Evolutionary conservation across 1,139 yeast species (phyloP), one percentile per base, ranked within the genome.

Genomic region (Suhomyces guaymorum): DNA sequence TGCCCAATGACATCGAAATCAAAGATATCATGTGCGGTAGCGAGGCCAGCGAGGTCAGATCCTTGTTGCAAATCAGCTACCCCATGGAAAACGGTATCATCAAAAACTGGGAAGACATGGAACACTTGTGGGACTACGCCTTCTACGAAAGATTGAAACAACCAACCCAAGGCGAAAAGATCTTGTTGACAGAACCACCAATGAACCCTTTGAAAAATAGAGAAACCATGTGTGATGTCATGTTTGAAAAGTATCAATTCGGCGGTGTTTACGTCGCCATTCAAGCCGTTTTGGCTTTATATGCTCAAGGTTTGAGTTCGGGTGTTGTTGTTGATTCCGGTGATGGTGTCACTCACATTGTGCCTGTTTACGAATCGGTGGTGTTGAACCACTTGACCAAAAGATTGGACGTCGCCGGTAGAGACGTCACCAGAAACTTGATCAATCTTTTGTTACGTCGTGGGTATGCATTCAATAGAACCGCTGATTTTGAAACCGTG

Each of bases 1-100:
- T 70, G 15, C 75, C 75, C 4, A 75, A 77, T 26, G 79, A 81
- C 57, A 68, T 83, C 19, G 88, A 82, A 54, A 78, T 80, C 49
- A 86, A 84, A 57, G 98, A 92, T 58, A 87, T 94, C 52, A 92
- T 92, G 98, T 90, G 97, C 55, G 99, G 99, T 46, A 84, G 82
- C 44, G 97, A 92, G 54, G 98, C 98, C 32, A 80, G 89, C 47
- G 85, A 86, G 24, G 95, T 87, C 22, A 78, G 98, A 52, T 82
- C 96, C 2, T 79, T 90, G 50, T 75, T 92, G 43, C 96, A 92
- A 62, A 81, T 92, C 41, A 82, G 92, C 20, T 92, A 92, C 54
- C 99, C 99, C 15, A 90, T 92, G 98, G 98, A 92, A 61, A 92
- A 92, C 57, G 99, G 99, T 54, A 88, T 94, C 52, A 90, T 92